Evolutionary conservation across 1,284 basidiomycete species (phyloP).

Genomic region (Paramarasmius palmivorus): DNA sequence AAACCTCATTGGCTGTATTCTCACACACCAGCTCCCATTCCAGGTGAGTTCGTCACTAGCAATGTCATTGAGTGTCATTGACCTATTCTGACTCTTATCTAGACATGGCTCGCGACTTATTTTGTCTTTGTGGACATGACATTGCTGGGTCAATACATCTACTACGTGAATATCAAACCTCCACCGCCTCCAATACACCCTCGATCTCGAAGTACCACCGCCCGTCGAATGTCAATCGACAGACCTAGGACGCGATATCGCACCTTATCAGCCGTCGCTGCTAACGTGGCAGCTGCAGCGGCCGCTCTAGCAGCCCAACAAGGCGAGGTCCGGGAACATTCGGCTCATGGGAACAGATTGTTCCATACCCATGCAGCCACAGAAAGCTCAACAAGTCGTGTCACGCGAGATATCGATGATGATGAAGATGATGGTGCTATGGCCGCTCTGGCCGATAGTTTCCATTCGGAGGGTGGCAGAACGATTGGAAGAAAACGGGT

Average conservation of each 20-base stretch:
- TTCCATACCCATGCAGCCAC: conserved; percentile 23
- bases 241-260: conserved; percentile 61
- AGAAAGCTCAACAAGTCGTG: conserved; percentile 19
- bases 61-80: conserved; percentile 2
- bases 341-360: conserved; percentile 16
- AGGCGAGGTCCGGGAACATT: conserved; percentile 37
- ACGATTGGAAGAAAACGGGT: conserved; percentile 51
- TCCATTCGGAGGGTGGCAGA: conserved; percentile 65
- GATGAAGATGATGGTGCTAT: conserved; percentile 55
- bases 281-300: conserved; percentile 66
- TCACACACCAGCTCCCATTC: conserved; percentile 93
- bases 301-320: conserved; percentile 59
- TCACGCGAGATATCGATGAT: conserved; percentile 37
- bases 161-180: conserved; percentile 51
- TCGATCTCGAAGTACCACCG: conserved; percentile 42
- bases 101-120: conserved; percentile 89
- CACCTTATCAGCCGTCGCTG: conserved; percentile 63
- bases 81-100: conserved; percentile 14
- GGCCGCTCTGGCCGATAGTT: conserved; percentile 63
- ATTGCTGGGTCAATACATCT: conserved; percentile 76
- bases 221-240: conserved; percentile 45
- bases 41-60: conserved; percentile 59
- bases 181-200: conserved; percentile 28
- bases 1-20: conserved; percentile 86
- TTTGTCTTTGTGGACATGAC: conserved; percentile 81